Percentiles rank a stretch among this genome's conserved stretches.
phyloP scores from a whole-genome alignment of 441 rosid species.

The Erodium chrysanthum region DNA sequence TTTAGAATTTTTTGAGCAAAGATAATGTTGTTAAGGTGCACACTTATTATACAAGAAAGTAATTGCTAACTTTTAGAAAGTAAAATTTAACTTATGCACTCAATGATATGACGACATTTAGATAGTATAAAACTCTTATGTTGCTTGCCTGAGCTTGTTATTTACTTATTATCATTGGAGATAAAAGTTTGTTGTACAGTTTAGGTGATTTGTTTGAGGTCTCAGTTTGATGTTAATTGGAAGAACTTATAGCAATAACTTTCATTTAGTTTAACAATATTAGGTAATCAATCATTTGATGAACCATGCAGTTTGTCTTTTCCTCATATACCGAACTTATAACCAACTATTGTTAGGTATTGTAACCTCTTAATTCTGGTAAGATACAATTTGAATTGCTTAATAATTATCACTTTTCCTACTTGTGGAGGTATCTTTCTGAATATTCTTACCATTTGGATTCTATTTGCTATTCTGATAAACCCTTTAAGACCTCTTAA shows the following conservation, averaged over 20 bases:
- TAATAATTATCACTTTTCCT: background rate
- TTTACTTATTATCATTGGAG: conserved; percentile 3
- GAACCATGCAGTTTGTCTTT: conserved; percentile 3
- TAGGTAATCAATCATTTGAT: background rate
- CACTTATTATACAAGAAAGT: background rate
- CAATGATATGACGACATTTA: background rate
- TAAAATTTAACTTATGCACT: background rate
- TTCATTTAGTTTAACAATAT: background rate
- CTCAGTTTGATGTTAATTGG: conserved; percentile 2
- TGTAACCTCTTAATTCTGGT: background rate
- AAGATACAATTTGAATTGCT: background rate
- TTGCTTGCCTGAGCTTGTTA: background rate
- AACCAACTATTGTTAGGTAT: conserved; percentile 9
- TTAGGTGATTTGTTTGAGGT: conserved; percentile 1
- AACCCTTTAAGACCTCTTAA: background rate
- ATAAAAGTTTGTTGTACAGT: background rate
- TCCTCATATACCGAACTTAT: background rate
- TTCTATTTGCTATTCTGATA: background rate
- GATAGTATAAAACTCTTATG: background rate
- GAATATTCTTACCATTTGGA: background rate
- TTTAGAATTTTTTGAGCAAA: background rate
- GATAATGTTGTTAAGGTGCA: conserved; percentile 8
- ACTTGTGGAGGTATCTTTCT: conserved; percentile 1
- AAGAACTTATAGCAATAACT: conserved; percentile 4
- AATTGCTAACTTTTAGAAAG: conserved; percentile 1